These are phyloP conservation scores for Calonectria multiphialidica DNA, from an alignment of 2,329 filamentous ascomycete species.

Conservation along the genomic window DNA sequence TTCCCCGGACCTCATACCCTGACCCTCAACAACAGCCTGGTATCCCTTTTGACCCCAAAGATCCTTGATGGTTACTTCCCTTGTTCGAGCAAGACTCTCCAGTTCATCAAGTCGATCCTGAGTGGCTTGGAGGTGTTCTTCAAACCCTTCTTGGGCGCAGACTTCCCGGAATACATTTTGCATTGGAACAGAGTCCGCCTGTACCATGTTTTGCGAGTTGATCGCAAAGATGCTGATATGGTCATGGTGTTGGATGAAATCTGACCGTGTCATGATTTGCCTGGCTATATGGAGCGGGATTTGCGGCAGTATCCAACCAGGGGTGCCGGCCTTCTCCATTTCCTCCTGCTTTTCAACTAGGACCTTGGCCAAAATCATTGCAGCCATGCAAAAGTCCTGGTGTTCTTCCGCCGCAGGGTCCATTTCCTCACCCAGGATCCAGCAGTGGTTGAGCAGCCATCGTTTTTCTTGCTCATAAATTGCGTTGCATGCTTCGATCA, in stretches of 20 bases:
- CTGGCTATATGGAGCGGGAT: constrained; percentile 61
- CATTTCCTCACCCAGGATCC: constrained; percentile 74
- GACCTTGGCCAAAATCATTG: constrained; percentile 70
- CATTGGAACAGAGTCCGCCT: constrained; percentile 69
- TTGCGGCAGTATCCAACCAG: constrained; percentile 54
- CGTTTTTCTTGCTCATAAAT: constrained; percentile 73
- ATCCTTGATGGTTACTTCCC: constrained; percentile 68
- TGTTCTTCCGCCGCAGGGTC: constrained; percentile 77
- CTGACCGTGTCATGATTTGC: constrained; percentile 68
- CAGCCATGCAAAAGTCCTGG: constrained; percentile 67
- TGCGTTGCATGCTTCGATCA: constrained; percentile 62
- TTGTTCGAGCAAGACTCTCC: constrained; percentile 64
- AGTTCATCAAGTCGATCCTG: constrained; percentile 62
- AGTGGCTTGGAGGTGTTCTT: constrained; percentile 49
- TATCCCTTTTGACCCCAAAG: constrained; percentile 1
- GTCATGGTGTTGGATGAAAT: constrained; percentile 69
- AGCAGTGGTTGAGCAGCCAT: constrained; percentile 77
- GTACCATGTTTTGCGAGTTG: constrained; percentile 65
- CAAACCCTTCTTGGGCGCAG: constrained; percentile 62
- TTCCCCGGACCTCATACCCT: neutral
- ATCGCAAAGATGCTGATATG: constrained; percentile 70
- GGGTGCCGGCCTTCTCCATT: constrained; percentile 30
- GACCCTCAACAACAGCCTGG: neutral
- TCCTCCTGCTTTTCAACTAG: constrained; percentile 62
- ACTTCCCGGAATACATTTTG: constrained; percentile 69